Percentiles rank a stretch among this genome's conserved stretches.
These are phyloP conservation scores for Colletotrichum destructivum DNA, from an alignment of 2,329 filamentous ascomycete genomes.

Conservation along the genomic window DNA sequence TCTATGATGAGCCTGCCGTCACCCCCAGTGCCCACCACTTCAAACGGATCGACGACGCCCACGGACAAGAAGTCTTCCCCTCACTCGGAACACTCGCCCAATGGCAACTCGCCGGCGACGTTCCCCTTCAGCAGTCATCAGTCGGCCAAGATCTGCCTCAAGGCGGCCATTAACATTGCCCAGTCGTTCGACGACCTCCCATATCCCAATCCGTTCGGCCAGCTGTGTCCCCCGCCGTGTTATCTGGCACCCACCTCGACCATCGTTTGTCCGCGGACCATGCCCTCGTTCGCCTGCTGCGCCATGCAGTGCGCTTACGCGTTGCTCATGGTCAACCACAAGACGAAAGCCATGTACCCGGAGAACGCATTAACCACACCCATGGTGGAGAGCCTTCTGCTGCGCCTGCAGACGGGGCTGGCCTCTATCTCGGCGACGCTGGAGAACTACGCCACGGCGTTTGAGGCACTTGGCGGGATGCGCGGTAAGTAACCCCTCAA, in stretches of 20 bases:
- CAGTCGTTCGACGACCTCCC: slow-evolving; percentile 61
- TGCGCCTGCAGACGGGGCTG: slow-evolving; percentile 58
- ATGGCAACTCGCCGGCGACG: slow-evolving; percentile 38
- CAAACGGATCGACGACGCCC: slow-evolving; percentile 47
- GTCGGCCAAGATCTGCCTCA: slow-evolving; percentile 65
- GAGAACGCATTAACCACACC: slow-evolving; percentile 44
- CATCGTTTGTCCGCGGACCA: slow-evolving; percentile 59
- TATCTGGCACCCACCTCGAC: slow-evolving; percentile 55
- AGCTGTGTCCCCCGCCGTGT: slow-evolving; percentile 51
- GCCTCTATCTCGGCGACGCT: slow-evolving; percentile 58
- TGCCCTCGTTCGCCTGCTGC: slow-evolving; percentile 62
- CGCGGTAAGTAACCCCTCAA: slow-evolving; percentile 52
- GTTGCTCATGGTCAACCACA: slow-evolving; percentile 59
- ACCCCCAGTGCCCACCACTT: slow-evolving; percentile 48
- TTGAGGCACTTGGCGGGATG: slow-evolving; percentile 62
- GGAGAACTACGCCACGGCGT: slow-evolving; percentile 61
- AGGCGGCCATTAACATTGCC: slow-evolving; percentile 64
- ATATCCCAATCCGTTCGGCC: slow-evolving; percentile 59
- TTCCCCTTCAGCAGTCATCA: slow-evolving; percentile 63
- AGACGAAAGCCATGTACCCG: slow-evolving; percentile 56
- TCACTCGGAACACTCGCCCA: slow-evolving; percentile 38
- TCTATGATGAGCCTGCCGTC: slow-evolving; percentile 48
- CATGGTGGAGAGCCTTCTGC: slow-evolving; percentile 54
- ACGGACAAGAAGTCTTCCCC: slow-evolving; percentile 44
- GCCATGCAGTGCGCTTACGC: slow-evolving; percentile 63